Percentiles rank a stretch among this genome's conserved stretches.
These are phyloP conservation scores for Dendrobium huoshanense DNA, from an alignment of 106 monocot species.

Conservation along the genomic window DNA sequence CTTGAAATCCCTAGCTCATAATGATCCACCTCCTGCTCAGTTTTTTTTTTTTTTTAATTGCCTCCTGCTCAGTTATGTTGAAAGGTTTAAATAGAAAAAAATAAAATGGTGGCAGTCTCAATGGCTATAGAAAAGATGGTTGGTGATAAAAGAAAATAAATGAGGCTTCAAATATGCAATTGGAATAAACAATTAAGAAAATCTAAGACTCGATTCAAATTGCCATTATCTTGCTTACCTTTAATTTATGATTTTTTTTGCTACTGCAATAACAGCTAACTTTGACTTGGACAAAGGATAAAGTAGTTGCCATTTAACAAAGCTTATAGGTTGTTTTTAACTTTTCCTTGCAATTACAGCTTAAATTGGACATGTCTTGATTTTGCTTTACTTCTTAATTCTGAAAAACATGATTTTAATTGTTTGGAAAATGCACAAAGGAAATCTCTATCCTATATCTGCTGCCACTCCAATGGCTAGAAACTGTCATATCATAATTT, in stretches of 20 bases:
- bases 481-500: neutral
- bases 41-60: too few species aligned
- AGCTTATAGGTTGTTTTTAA: neutral
- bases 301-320: neutral
- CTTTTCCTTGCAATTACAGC: neutral
- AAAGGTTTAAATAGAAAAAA: too few species aligned
- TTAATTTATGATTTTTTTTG: neutral
- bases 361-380: neutral
- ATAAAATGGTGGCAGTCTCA: too few species aligned
- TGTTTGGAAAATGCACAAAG: neutral
- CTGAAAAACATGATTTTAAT: neutral
- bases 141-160: too few species aligned
- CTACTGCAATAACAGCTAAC: neutral
- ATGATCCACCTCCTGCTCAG: too few species aligned
- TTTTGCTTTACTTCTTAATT: neutral
- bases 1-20: too few species aligned
- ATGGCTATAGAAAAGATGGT: too few species aligned
- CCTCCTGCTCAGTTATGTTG: too few species aligned
- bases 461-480: neutral
- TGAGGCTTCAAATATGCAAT: too few species aligned
- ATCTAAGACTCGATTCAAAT: too few species aligned
- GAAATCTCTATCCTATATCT: neutral
- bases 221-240: too few species aligned
- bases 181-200: too few species aligned
- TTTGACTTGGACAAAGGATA: neutral